Base-by-base conservation (phyloP, 768 basidiomycete genomes). In the Fomitopsis serialis region DNA sequence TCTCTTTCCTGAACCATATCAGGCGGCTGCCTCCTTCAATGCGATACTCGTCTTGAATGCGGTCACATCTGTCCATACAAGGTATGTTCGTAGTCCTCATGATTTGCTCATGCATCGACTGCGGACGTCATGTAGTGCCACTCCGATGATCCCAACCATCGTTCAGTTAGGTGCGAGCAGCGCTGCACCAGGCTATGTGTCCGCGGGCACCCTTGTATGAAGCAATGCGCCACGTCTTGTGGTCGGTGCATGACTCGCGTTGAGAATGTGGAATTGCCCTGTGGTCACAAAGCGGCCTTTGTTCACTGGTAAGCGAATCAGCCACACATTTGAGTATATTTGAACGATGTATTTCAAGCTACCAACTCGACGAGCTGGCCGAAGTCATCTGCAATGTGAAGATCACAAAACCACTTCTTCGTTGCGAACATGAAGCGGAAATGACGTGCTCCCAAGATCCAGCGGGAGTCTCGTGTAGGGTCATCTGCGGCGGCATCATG, bases 61-160 rank as follows among this genome's bases (percentile, higher is more conserved):
- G 86, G 85, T 2, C 85, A 88, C 61, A 64, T 73, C 2, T 88
- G 85, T 61, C 79, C 81, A 0, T 82, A 74, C 59, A 82, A 81
- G 67, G 84, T 82, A 62, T 36, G 62, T 50, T 15, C 9, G 42
- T 32, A 6, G 29, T 13, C 25, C 25, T 6, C 23, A 19, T 17
- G 8, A 37, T 5, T 37, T 3, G 27, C 5, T n/a, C 29, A 34
- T 23, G 5, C 19, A 19, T 40, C 10, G 12, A 43, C 2, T 29
- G 45, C 19, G 29, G 12, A 19, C 35, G 12, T 35, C 52, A 53
- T 25, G 7, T 54, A 85, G 79, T 86, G 85, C 51, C 83, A 86
- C 55, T 73, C 77, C 0, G 85, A 85, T 50, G 80, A 84, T 54
- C 74, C 76, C 0, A 71, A 76, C 10, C 84, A 87, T 54, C 43